Evolutionary conservation across 129 eudicot genomes (phyloP).

Genomic region (Deinandra increscens): DNA sequence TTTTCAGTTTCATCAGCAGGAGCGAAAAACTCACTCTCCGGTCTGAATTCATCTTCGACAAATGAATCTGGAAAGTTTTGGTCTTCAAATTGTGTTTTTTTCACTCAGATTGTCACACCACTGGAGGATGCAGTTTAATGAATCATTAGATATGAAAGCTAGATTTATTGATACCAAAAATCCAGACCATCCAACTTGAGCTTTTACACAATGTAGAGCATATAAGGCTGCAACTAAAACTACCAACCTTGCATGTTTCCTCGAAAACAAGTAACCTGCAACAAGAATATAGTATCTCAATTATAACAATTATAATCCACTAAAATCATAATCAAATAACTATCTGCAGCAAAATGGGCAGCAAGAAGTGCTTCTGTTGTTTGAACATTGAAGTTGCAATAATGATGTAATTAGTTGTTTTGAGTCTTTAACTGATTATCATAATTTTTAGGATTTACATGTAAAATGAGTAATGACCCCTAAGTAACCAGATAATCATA

Average conservation of each 20-base stretch:
- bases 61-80: constrained; percentile 54
- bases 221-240: constrained; percentile 78
- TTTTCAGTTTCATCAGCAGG: constrained; percentile 46
- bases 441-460: not conserved
- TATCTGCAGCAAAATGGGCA: not conserved
- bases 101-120: constrained; percentile 92
- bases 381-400: not conserved
- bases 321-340: not conserved
- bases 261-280: constrained; percentile 88
- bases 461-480: not conserved
- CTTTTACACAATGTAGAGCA: constrained; percentile 70
- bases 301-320: not conserved
- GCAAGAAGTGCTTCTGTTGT: not conserved
- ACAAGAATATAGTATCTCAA: not conserved
- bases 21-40: constrained; percentile 56
- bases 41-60: constrained; percentile 61
- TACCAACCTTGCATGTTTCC: constrained; percentile 81
- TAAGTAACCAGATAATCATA: not conserved
- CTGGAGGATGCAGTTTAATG: constrained; percentile 56
- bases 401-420: not conserved
- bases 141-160: constrained; percentile 81
- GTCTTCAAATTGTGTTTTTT: constrained; percentile 64
- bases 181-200: constrained; percentile 89
- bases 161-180: constrained; percentile 68
- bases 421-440: not conserved